Percentiles rank a stretch among this genome's conserved stretches.
These are phyloP conservation scores for Irpex sp. DNA, from an alignment of 1,284 basidiomycete species.

Conservation along the genomic window DNA sequence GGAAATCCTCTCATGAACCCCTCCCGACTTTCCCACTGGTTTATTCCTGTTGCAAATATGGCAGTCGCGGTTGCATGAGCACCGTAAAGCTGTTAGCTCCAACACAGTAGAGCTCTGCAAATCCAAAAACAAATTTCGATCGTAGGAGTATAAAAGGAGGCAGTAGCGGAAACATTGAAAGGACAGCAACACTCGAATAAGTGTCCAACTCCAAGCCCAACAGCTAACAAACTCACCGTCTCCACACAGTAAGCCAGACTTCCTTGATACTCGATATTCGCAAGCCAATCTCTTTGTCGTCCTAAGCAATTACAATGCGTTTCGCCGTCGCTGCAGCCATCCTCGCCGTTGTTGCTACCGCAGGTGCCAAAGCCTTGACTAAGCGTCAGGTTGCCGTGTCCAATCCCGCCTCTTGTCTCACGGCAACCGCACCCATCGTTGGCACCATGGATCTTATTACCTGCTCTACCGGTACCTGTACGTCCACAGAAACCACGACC, in stretches of 20 bases:
- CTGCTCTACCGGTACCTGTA: background rate
- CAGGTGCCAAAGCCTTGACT: background rate
- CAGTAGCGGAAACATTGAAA: background rate
- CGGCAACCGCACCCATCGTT: background rate
- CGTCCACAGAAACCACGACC: background rate
- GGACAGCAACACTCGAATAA: background rate
- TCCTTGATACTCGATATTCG: background rate
- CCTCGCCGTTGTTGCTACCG: background rate
- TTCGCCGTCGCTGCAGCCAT: background rate
- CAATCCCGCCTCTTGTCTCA: background rate
- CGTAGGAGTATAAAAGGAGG: background rate
- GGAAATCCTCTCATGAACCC: background rate
- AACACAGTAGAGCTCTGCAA: background rate
- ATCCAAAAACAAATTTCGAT: background rate
- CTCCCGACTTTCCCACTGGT: background rate
- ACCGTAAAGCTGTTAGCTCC: background rate
- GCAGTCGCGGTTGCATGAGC: background rate
- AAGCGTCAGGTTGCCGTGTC: background rate
- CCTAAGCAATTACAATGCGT: background rate
- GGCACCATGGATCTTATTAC: background rate
- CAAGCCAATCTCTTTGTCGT: background rate
- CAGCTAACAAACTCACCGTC: background rate
- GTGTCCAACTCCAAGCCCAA: background rate
- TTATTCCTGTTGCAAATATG: background rate
- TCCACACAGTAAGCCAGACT: background rate